Evolutionary conservation across 2,329 filamentous ascomycete genomes (phyloP), one percentile per base, ranked within the genome.

Genomic region (Sporothrix euskadiensis): DNA sequence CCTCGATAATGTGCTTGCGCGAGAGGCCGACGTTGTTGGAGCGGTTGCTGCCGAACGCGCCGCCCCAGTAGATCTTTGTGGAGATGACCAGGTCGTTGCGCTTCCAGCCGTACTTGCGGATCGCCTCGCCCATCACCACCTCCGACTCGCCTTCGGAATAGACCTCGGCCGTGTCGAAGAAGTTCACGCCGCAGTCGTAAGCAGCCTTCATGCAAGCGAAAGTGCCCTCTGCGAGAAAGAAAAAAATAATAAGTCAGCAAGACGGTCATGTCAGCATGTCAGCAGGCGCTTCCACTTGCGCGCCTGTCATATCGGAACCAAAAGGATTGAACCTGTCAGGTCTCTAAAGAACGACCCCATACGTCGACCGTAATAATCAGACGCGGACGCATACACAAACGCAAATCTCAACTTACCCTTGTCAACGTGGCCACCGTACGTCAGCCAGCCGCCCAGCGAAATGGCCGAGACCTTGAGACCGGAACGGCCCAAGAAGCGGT

Each of bases 51-150:
- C 89, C 89, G 77, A 89, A 88, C 52, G 86, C 86, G 47, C 80
- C 81, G 65, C 90, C 90, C 86, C 88, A 92, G 82, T 92, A 89
- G 77, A 92, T 84, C 81, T 89, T 86, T 71, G 86, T 90, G 63
- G 83, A 86, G 73, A 90, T 85, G 52, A 90, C 88, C 59, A 89
- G 82, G 76, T 90, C 88, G 78, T 87, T 88, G 63, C 88, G 83
- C 77, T 88, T 88, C 87, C 88, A 90, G 65, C 83, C 85, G 73
- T 85, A 88, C 74, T 88, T 85, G 80, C 86, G 86, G 77, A 90
- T 87, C n/a, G 88, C 88, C 76, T 86, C 81, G 41, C 88, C 88
- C 85, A 89, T 91, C 75, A 88, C 88, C 73, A 89, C 82, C 80
- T 92, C 90, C 47, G 87, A 89, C 78, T 90, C 83, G 69, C 90